Conservation (phyloP, 2,329 filamentous ascomycete genomes). For the Basipetospora chlamydospora region DNA sequence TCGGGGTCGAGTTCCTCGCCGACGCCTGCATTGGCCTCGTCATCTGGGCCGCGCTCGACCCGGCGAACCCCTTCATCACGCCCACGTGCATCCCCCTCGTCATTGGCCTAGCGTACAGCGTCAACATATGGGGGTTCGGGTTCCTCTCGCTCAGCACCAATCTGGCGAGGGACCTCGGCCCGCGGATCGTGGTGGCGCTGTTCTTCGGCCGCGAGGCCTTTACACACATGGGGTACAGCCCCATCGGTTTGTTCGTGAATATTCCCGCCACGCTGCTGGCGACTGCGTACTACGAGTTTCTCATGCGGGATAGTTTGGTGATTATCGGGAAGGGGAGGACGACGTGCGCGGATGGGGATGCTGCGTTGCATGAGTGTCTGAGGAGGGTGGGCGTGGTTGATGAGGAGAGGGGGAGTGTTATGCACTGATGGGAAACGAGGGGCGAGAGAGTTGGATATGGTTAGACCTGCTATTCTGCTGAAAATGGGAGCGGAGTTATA, state of each 20-base stretch:
- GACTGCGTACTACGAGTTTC: slow-evolving; percentile 37
- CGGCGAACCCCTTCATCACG: slow-evolving; percentile 41
- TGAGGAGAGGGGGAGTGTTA: slow-evolving; percentile 8
- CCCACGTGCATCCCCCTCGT: slow-evolving; percentile 32
- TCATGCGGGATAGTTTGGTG: slow-evolving; percentile 36
- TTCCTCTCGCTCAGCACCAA: slow-evolving; percentile 40
- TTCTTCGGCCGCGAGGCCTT: slow-evolving; percentile 22
- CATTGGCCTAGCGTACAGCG: slow-evolving; percentile 39
- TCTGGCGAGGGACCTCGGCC: slow-evolving; percentile 42
- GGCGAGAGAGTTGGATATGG: too few species aligned
- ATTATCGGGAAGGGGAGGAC: slow-evolving; percentile 35
- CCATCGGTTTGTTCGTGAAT: slow-evolving; percentile 40
- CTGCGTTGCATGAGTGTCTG: slow-evolving; percentile 29
- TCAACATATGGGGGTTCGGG: slow-evolving; percentile 42
- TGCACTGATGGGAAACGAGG: too few species aligned
- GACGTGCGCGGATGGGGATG: slow-evolving; percentile 33
- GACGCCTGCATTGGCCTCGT: slow-evolving; percentile 40
- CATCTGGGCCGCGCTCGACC: slow-evolving; percentile 43
- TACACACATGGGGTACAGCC: slow-evolving; percentile 24
- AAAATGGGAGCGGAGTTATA: too few species aligned
- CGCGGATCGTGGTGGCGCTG: slow-evolving; percentile 42
- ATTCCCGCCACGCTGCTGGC: slow-evolving; percentile 41
- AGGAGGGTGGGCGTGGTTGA: slow-evolving; percentile 19
- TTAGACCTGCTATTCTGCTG: too few species aligned
- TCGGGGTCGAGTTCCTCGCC: slow-evolving; percentile 45